phyloP scores from a whole-genome alignment of 1,284 basidiomycete species.

The Laetiporus sulphureus region DNA sequence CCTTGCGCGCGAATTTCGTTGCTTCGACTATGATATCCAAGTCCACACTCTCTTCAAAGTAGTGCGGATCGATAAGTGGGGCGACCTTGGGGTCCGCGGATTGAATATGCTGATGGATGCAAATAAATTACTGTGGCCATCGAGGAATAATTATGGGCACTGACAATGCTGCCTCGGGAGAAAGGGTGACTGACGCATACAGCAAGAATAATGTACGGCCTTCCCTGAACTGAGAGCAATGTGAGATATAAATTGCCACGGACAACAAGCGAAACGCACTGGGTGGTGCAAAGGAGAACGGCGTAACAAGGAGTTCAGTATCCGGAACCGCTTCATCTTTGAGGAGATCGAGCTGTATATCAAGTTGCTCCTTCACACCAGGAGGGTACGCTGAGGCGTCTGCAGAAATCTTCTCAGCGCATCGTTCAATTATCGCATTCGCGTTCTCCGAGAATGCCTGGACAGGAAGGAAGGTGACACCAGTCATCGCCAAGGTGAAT shows the following conservation, averaged over 20 bases:
- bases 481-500: slow-evolving; percentile 5
- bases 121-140: too few relatives aligned
- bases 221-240: slow-evolving; percentile 2
- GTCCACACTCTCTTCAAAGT: slow-evolving; percentile 33
- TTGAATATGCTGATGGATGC: slow-evolving; percentile 28
- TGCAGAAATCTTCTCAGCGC: slow-evolving; percentile 1
- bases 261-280: background rate
- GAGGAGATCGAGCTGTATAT: slow-evolving; percentile 8
- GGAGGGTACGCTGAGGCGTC: slow-evolving; percentile 1
- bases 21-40: slow-evolving; percentile 26
- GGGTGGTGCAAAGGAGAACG: slow-evolving; percentile 1
- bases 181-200: slow-evolving; percentile 15
- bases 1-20: slow-evolving; percentile 1
- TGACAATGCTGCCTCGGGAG: slow-evolving; percentile 31
- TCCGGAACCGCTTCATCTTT: slow-evolving; percentile 7
- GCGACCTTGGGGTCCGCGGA: slow-evolving; percentile 29
- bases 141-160: slow-evolving; percentile 3
- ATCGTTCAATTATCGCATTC: slow-evolving; percentile 1
- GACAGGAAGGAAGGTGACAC: slow-evolving; percentile 9
- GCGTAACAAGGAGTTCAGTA: slow-evolving; percentile 11
- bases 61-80: slow-evolving; percentile 35
- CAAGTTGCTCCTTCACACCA: slow-evolving; percentile 8
- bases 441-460: slow-evolving; percentile 6
- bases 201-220: slow-evolving; percentile 17
- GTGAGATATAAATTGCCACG: background rate